Evolutionary conservation across 805 yeast species (phyloP), one percentile per base, ranked within the genome.

Genomic region (Candida andamanensis): DNA sequence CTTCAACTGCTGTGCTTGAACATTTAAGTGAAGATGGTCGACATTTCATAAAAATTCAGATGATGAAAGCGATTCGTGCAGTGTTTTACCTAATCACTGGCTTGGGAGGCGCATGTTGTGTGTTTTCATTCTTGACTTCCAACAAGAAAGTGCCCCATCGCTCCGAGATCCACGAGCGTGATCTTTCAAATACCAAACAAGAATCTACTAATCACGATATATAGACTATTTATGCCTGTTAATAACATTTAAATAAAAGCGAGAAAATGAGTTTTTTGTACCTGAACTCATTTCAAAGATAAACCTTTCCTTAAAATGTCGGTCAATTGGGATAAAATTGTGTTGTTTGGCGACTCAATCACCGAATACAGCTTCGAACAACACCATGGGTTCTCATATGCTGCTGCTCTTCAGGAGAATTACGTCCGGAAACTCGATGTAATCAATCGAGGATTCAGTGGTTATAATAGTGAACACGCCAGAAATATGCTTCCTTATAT

Each of bases 341-440:
- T 80, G 5, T 59, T 80, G 15, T 77, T 80, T 46, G 89, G 89
- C 5, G 89, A 81, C 55, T 80, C 86, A 2, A 70, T 80, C 44
- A 79, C 85, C 9, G 76, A 82, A 47, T 72, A 53, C 41, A 56
- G 75, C 18, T 69, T 50, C 45, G 56, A 63, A 29, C 65, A 64
- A 12, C 43, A 39, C 3, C 26, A 29, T 33, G 47, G 58, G n/a
- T 78, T 74, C 47, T 60, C 67, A 4, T 49, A 71, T 17, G 77
- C 75, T 2, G 65, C 81, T 0, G 77, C 72, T 0, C 47, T 81
- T 16, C 66, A 59, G 23, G 46, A 63, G 32, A 44, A 21, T 24
- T 83, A 84, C 50, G 55, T 66, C 2, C 67, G 95, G 26, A 73
- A 67, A 47, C 44, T 85, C 28, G 90, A 85, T 42, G 61, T 89